Base-by-base conservation (phyloP, 2,329 filamentous ascomycete species). In the Nemania sp. region DNA sequence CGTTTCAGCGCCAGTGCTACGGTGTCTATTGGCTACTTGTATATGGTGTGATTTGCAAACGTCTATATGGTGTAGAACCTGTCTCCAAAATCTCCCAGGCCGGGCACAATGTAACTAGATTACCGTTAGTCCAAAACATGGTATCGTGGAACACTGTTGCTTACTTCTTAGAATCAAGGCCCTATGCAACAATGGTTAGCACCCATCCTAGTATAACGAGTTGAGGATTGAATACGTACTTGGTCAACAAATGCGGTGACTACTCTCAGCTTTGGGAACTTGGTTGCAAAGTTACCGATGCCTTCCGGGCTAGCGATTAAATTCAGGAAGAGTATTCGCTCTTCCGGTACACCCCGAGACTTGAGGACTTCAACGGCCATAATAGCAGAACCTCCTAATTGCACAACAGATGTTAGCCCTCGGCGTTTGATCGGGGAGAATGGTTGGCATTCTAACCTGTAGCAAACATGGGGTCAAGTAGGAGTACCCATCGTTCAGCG, bases 381-480 rank as follows among this genome's bases (percentile, higher is more conserved):
- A 65, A 94, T 96, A 60, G 96, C 96, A 66, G 94, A 98, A 54
- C 96, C 96, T 73, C 95, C 94, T 96, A 72, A 29, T 8, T 7
- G 38, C 38, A 43, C 57, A 57, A 67, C 7, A 13, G 2, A 47
- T 11, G 52, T 74, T 62, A 74, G 70, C 59, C 64, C 68, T 62
- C 3, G 13, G 35, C 29, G 22, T 35, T 13, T 13, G 24, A 3
- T 1, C 47, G 22, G 22, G 15, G 35, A 29, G 24, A 10, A 15
- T 15, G 35, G 22, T 38, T 10, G 20, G 35, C 70, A 72, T 57
- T 2, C 85, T 76, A 82, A 94, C 93, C 94, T 74, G 96, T 99
- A 66, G 96, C 96, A 82, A 99, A 94, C 96, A 99, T 99, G n/a
- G 96, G 96, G 79, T 99, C 96, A 53, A 99, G 83, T 52, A 99